Base-by-base conservation (phyloP, 768 basidiomycete genomes). In the Macrolepiota fuliginosa region DNA sequence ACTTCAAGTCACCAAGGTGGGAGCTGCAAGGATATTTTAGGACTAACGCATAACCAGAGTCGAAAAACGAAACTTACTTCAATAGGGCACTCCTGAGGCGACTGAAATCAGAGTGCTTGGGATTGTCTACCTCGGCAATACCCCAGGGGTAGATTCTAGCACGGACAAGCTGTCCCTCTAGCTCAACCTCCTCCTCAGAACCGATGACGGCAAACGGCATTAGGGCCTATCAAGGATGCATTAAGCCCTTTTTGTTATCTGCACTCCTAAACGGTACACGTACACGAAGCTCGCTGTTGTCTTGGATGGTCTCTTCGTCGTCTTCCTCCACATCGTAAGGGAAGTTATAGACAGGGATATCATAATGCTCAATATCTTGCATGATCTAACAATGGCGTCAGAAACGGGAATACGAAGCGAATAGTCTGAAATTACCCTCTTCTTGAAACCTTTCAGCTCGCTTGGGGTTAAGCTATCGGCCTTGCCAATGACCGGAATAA, bases 291-390 rank as follows among this genome's bases (percentile, higher is more conserved):
- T 98, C 96, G 69, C 91, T 91, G 78, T 98, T 99, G 74, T 99
- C 97, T 69, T 90, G 88, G 62, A 99, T 93, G 3, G 97, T 99
- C 70, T 98, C 97, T 70, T 98, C 96, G 71, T 99, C 97, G 71
- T 99, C 97, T 74, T 99, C 97, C 74, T 99, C 97, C 6, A 96
- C 89, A 67, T 98, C 97, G 73, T 98, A 99, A 0, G 97, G 97
- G 83, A 99, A 99, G 79, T 98, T 98, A 82, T 98, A 98, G 42
- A 98, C 90, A 4, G 97, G 97, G 67, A 99, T 98, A 66, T 91
- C 90, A 70, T 98, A 98, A 79, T 98, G 85, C 70, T 98, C 96
- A 67, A 99, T 99, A 72, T 99, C 97, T 76, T 99, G 96, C 96
- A 98, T 99, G 69, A 99, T 88, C 95, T 97, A 66, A 1, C 37